Conservation (phyloP, 2,329 filamentous ascomycete genomes). For the Sporothrix euskadiensis region DNA sequence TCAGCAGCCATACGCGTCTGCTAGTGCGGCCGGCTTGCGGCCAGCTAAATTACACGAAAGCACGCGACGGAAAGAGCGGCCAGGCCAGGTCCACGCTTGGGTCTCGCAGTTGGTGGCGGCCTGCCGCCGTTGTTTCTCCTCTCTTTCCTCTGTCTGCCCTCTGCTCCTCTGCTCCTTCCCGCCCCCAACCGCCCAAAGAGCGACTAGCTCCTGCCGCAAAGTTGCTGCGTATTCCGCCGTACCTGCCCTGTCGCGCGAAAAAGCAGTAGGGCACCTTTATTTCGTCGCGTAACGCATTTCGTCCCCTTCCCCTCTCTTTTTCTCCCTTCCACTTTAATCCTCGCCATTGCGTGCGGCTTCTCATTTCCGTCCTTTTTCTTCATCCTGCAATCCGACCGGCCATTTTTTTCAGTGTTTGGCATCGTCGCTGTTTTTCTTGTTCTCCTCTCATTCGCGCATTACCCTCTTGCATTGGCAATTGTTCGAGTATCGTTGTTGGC, state of each 20-base stretch:
- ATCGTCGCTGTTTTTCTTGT: constrained; percentile 3
- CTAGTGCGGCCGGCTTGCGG: constrained; percentile 15
- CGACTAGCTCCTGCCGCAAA: constrained; percentile 2
- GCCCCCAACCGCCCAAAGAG: neutral
- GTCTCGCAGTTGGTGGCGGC: neutral
- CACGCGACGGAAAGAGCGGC: constrained; percentile 23
- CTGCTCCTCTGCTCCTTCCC: neutral
- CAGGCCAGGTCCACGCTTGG: constrained; percentile 11
- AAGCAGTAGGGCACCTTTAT: constrained; percentile 9
- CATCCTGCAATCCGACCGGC: constrained; percentile 7
- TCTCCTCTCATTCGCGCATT: neutral
- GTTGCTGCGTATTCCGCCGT: constrained; percentile 5
- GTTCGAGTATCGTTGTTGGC: constrained; percentile 12
- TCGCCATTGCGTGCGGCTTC: constrained; percentile 14
- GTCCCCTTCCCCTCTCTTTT: constrained; percentile 24
- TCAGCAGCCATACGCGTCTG: constrained; percentile 17
- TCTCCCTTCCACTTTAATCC: constrained; percentile 19
- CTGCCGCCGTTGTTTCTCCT: neutral
- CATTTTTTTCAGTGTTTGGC: constrained; percentile 2
- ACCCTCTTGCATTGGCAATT: neutral
- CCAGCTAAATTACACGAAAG: constrained; percentile 16
- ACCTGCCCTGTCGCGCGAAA: constrained; percentile 26
- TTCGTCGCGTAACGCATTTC: constrained; percentile 25
- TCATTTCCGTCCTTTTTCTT: constrained; percentile 19
- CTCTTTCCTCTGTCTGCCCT: neutral